phyloP scores from a whole-genome alignment of 1,284 basidiomycete genomes.

The Microbotryum lychnidis-dioicae region DNA sequence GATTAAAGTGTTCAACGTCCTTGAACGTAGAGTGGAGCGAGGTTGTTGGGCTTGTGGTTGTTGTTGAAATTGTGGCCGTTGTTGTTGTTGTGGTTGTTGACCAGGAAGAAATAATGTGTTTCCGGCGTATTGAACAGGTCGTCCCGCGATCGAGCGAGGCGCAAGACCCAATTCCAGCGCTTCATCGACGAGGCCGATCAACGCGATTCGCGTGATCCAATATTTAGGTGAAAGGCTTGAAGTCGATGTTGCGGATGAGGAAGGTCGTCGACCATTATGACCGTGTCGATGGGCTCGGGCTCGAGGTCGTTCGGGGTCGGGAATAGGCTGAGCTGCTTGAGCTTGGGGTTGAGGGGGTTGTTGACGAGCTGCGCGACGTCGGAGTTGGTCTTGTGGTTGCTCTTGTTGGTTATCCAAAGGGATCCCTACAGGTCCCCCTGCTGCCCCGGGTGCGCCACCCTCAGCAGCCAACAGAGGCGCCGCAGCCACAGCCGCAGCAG shows the following conservation, averaged over 20 bases:
- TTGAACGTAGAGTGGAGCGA: conserved; percentile 4
- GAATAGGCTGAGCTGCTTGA: not conserved
- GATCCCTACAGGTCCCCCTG: not conserved
- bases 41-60: conserved; percentile 17
- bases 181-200: conserved; percentile 35
- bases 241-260: conserved; percentile 5
- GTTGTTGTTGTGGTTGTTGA: not conserved
- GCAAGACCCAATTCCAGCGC: conserved; percentile 34
- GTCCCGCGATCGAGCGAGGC: conserved; percentile 29
- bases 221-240: conserved; percentile 35
- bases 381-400: too few species aligned
- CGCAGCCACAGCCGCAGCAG: not conserved
- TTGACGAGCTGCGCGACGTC: not conserved
- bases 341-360: not conserved
- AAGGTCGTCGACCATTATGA: conserved; percentile 9
- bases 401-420: too few species aligned
- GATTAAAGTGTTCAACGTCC: conserved; percentile 1
- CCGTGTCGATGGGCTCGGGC: conserved; percentile 15
- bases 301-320: conserved; percentile 6
- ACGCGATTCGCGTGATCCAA: conserved; percentile 35
- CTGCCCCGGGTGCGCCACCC: not conserved
- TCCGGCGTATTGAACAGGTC: conserved; percentile 9
- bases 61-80: not conserved
- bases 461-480: not conserved
- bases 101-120: not conserved